A percentile compares a stretch with the other conserved stretches of the same genome.
Evolutionary conservation across 805 yeast species (phyloP).

Genomic region (Cyberlindnera mycetangii): DNA sequence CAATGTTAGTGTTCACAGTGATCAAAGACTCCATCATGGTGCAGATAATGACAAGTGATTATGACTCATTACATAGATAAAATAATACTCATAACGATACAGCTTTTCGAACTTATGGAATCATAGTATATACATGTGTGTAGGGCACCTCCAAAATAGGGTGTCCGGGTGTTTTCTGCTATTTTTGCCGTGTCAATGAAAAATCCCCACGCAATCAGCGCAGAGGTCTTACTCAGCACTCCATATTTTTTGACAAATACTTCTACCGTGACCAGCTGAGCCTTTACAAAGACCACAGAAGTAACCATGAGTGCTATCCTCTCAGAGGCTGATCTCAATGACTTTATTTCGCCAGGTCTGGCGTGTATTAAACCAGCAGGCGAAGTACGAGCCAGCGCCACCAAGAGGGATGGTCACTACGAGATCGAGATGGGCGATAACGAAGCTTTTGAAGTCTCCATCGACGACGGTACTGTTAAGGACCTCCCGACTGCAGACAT

Average conservation of each 20-base stretch:
- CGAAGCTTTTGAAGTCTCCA: slow-evolving; percentile 65
- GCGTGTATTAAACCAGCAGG: slow-evolving; percentile 91
- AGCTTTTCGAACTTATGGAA: background rate
- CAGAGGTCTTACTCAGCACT: slow-evolving; percentile 10
- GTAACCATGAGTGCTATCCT: slow-evolving; percentile 75
- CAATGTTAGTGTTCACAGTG: slow-evolving; percentile 1
- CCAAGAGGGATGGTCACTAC: slow-evolving; percentile 11
- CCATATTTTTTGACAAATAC: background rate
- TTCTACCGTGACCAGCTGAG: background rate
- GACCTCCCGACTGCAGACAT: slow-evolving; percentile 77
- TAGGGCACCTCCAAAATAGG: too few species aligned
- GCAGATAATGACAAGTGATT: background rate
- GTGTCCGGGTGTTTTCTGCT: slow-evolving; percentile 8
- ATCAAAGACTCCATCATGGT: background rate
- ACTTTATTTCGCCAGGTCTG: slow-evolving; percentile 89
- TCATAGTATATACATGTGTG: background rate
- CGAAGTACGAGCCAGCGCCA: slow-evolving; percentile 31
- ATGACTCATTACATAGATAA: too few species aligned
- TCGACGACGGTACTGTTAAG: slow-evolving; percentile 45
- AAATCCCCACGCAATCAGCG: slow-evolving; percentile 11
- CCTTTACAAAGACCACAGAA: background rate
- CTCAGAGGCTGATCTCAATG: slow-evolving; percentile 88
- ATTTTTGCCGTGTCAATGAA: slow-evolving; percentile 1
- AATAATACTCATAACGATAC: background rate
- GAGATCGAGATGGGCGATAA: slow-evolving; percentile 61